Base-by-base conservation (phyloP, 129 eudicot species). In the Pittosporum tobira region DNA sequence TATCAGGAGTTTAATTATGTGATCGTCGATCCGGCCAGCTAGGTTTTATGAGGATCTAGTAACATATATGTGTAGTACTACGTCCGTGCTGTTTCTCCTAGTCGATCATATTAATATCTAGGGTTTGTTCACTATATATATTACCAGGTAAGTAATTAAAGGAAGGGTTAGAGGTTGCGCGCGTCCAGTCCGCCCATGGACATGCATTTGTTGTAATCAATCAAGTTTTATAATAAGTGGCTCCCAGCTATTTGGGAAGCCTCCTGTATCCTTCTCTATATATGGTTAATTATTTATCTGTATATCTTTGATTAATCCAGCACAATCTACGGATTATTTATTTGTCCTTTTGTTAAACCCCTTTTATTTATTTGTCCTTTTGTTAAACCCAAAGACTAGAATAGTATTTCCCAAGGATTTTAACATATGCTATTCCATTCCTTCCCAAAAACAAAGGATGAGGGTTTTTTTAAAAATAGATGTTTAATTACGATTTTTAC, bases 1-100 rank as follows among this genome's bases (percentile, higher is more conserved):
- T 9, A 83, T 87, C 57, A 77, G 75, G 55, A 87, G 82, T 34
- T 77, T 87, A 57, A 72, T 87, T 29, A 69, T 65, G 73, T 70
- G 27, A 29, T 53, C 23, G 28, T 54, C 11, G 40, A 34, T 34
- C 40, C 40, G 10, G 40, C 40, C 40, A 54, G 23, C 2, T 54
- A 26, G 15, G 3, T 54, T 36, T 54, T 26, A 16, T 27, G 29
- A 54, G 7, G 16, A 16, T n/a, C n/a, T n/a, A n/a, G n/a, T n/a
- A n/a, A n/a, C n/a, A n/a, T n/a, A n/a, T 8, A 54, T 27, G 1
- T 26, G 12, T 51, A 5, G 26, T 13, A 22, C n/a, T 22, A 51
- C 26, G 25, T 25, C 4, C 36, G 3, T 8, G n/a, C 57, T 14
- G 38, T 53, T 16, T 53, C 20, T 1, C 29, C 24, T 53, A 53